These are phyloP conservation scores for Metschnikowia similis DNA, from an alignment of 805 yeast species.

Conservation along the genomic window DNA sequence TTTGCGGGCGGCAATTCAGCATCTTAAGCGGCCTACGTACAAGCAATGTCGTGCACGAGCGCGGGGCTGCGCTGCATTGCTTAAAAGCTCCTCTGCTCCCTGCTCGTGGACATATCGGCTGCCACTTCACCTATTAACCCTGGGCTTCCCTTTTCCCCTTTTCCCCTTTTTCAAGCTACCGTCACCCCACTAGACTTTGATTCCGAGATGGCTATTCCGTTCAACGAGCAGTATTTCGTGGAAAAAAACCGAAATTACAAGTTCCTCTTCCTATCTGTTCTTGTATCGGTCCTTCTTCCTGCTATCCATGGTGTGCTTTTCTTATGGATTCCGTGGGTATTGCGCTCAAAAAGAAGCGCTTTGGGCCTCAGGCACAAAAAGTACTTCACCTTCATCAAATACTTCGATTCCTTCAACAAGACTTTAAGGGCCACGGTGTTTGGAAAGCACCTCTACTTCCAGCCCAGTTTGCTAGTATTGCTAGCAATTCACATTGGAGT, in stretches of 20 bases:
- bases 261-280: constrained; percentile 35
- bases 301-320: constrained; percentile 38
- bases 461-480: constrained; percentile 39
- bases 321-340: constrained; percentile 36
- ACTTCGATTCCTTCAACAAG: constrained; percentile 27
- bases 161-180: neutral
- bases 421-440: constrained; percentile 20
- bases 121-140: neutral
- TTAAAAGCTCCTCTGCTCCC: neutral
- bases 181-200: neutral
- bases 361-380: constrained; percentile 12
- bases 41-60: neutral
- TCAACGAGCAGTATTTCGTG: constrained; percentile 33
- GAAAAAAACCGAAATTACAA: constrained; percentile 34
- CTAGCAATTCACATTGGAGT: constrained; percentile 25
- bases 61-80: neutral
- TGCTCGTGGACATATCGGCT: constrained; percentile 1
- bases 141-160: neutral
- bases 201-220: constrained; percentile 26
- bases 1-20: neutral
- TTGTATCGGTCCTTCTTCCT: constrained; percentile 22
- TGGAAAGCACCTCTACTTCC: constrained; percentile 25
- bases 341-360: constrained; percentile 23
- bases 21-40: neutral
- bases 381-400: constrained; percentile 25